phyloP scores from a whole-genome alignment of 768 basidiomycete genomes.

The Psilocybe cubensis region DNA sequence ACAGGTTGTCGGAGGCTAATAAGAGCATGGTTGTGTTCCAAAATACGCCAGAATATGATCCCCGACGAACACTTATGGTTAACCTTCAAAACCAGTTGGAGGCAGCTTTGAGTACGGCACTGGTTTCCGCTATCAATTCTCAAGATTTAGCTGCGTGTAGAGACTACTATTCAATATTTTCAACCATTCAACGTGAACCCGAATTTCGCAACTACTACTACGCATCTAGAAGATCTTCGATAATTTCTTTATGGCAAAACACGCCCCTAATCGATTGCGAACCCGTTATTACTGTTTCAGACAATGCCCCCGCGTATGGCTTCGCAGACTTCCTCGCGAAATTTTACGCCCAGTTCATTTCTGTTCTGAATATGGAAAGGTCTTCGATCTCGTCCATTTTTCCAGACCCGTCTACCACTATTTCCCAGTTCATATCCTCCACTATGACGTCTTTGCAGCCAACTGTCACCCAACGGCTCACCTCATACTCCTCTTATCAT shows the following conservation, averaged over 20 bases:
- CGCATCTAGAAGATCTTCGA: slow-evolving; percentile 69
- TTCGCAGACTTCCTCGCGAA: slow-evolving; percentile 72
- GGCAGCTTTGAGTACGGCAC: slow-evolving; percentile 85
- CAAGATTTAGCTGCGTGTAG: slow-evolving; percentile 77
- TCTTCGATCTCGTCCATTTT: slow-evolving; percentile 83
- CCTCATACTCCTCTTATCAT: slow-evolving; percentile 66
- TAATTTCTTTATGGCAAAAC: slow-evolving; percentile 74
- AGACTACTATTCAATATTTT: slow-evolving; percentile 85
- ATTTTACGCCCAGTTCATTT: slow-evolving; percentile 75
- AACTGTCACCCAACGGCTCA: slow-evolving; percentile 78
- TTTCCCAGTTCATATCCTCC: slow-evolving; percentile 83
- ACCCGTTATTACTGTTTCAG: slow-evolving; percentile 19
- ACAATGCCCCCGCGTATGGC: slow-evolving; percentile 29
- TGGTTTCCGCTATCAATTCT: slow-evolving; percentile 84
- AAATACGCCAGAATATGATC: slow-evolving; percentile 90
- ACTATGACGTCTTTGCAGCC: slow-evolving; percentile 82
- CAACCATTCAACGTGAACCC: slow-evolving; percentile 86
- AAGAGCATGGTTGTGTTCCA: slow-evolving; percentile 92
- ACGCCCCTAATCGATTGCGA: slow-evolving; percentile 54
- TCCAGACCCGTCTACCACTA: slow-evolving; percentile 76
- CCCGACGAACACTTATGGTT: slow-evolving; percentile 82
- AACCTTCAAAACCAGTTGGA: slow-evolving; percentile 96
- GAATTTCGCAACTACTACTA: slow-evolving; percentile 97
- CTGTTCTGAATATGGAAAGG: slow-evolving; percentile 71
- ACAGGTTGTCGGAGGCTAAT: slow-evolving; percentile 86